Evolutionary conservation across 1,284 basidiomycete genomes (phyloP).

Genomic region (Trametes hirsuta): DNA sequence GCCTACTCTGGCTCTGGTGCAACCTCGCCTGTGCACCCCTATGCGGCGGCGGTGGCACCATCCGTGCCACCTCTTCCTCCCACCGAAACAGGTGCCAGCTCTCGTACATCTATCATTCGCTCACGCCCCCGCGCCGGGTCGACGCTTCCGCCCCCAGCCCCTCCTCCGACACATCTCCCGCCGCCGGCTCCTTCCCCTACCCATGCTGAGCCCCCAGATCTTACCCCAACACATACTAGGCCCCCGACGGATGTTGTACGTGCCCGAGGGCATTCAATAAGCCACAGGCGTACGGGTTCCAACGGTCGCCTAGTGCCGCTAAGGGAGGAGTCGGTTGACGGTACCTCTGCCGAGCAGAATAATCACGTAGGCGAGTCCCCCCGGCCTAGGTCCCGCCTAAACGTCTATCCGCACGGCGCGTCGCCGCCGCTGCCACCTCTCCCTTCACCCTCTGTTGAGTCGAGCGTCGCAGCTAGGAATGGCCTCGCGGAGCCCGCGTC

Average conservation of each 20-base stretch:
- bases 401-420: conserved; percentile 33
- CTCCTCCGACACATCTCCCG: conserved; percentile 64
- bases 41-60: conserved; percentile 28
- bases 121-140: conserved; percentile 57
- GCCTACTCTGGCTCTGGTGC: conserved; percentile 19
- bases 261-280: conserved; percentile 50
- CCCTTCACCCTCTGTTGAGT: conserved; percentile 50
- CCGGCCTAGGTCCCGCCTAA: conserved; percentile 28
- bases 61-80: conserved; percentile 19
- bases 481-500: conserved; percentile 14
- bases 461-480: conserved; percentile 41
- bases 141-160: conserved; percentile 64
- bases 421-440: conserved; percentile 70
- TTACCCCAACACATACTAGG: conserved; percentile 26
- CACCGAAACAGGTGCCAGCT: conserved; percentile 6
- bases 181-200: conserved; percentile 58
- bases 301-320: conserved; percentile 59
- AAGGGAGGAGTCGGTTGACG: conserved; percentile 56
- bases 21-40: conserved; percentile 32
- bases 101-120: conserved; percentile 29
- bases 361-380: conserved; percentile 32
- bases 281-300: conserved; percentile 60
- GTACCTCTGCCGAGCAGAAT: conserved; percentile 12
- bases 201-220: conserved; percentile 35
- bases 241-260: conserved; percentile 41